A percentile compares a stretch with the other conserved stretches of the same genome.
Evolutionary conservation across 2,329 filamentous ascomycete species (phyloP).

Genomic region (Aspergillus sp.): DNA sequence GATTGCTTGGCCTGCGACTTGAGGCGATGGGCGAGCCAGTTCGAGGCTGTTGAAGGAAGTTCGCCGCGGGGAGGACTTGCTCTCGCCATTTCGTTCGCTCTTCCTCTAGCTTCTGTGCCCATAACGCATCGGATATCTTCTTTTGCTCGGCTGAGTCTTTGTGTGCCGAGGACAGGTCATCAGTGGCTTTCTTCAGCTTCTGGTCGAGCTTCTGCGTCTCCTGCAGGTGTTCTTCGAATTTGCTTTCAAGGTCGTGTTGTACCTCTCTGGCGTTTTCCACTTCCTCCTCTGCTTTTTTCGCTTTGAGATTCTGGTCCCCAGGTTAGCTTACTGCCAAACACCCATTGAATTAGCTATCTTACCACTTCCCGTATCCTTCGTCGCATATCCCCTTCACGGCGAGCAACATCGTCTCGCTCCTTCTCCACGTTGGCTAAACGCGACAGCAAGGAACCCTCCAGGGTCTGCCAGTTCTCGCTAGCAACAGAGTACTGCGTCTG

Average conservation of each 20-base stretch:
- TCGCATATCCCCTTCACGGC: slow-evolving; percentile 76
- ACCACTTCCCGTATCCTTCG: slow-evolving; percentile 82
- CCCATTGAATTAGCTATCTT: slow-evolving; percentile 25
- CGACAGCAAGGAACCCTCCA: slow-evolving; percentile 75
- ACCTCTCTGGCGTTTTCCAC: slow-evolving; percentile 54
- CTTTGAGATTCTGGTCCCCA: slow-evolving; percentile 49
- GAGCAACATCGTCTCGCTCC: slow-evolving; percentile 77
- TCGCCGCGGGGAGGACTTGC: slow-evolving; percentile 30
- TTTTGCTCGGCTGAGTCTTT: slow-evolving; percentile 51
- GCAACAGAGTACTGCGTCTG: slow-evolving; percentile 93
- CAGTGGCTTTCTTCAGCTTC: slow-evolving; percentile 43
- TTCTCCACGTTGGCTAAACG: slow-evolving; percentile 72
- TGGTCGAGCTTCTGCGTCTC: slow-evolving; percentile 42
- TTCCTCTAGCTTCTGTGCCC: slow-evolving; percentile 53
- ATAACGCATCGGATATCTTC: slow-evolving; percentile 48
- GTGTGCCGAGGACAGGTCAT: slow-evolving; percentile 51
- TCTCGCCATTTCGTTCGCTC: slow-evolving; percentile 53
- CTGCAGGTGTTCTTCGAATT: slow-evolving; percentile 56
- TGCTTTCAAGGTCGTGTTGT: slow-evolving; percentile 38
- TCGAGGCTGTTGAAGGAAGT: slow-evolving; percentile 27
- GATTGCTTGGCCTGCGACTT: slow-evolving; percentile 29
- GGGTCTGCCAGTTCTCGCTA: slow-evolving; percentile 94
- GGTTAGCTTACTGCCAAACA: slow-evolving; percentile 3
- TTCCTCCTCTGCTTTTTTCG: slow-evolving; percentile 68
- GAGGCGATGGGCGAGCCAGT: slow-evolving; percentile 35